A percentile compares a stretch with the other conserved stretches of the same genome.
Evolutionary conservation across 805 yeast genomes (phyloP).

Genomic region (Wickerhamiella siamensis): DNA sequence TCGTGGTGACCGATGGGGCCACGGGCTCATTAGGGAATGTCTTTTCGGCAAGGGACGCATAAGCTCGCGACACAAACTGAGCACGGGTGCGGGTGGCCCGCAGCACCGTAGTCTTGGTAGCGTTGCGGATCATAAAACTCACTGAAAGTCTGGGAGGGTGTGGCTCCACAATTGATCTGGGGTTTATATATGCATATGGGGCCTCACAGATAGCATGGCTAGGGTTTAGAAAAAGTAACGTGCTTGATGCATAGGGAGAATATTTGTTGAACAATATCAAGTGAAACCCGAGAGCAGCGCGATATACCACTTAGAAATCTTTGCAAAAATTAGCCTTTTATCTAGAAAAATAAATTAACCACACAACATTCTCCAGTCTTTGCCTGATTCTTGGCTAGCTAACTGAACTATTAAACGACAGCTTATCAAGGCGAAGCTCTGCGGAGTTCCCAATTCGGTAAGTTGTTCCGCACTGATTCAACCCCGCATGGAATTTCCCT

Average conservation of each 20-base stretch:
- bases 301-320: too few relatives aligned
- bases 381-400: too few relatives aligned
- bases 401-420: too few relatives aligned
- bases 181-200: not conserved
- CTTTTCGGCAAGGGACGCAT: constrained; percentile 18
- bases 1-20: constrained; percentile 47
- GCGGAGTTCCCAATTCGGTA: not conserved
- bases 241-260: too few relatives aligned
- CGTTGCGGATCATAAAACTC: constrained; percentile 8
- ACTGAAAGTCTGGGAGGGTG: not conserved
- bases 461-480: not conserved
- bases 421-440: not conserved
- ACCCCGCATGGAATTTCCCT: not conserved
- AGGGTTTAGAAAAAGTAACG: not conserved
- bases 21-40: constrained; percentile 68
- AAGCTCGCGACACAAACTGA: not conserved
- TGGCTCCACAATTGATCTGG: not conserved
- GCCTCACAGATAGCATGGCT: not conserved
- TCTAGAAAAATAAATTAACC: too few relatives aligned
- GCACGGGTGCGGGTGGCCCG: not conserved
- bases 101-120: constrained; percentile 5
- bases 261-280: too few relatives aligned
- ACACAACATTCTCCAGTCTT: too few relatives aligned
- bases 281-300: too few relatives aligned
- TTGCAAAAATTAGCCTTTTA: too few relatives aligned